Conservation (phyloP, 192 early-diverging fungal genomes). For the Linnemannia elongata region DNA sequence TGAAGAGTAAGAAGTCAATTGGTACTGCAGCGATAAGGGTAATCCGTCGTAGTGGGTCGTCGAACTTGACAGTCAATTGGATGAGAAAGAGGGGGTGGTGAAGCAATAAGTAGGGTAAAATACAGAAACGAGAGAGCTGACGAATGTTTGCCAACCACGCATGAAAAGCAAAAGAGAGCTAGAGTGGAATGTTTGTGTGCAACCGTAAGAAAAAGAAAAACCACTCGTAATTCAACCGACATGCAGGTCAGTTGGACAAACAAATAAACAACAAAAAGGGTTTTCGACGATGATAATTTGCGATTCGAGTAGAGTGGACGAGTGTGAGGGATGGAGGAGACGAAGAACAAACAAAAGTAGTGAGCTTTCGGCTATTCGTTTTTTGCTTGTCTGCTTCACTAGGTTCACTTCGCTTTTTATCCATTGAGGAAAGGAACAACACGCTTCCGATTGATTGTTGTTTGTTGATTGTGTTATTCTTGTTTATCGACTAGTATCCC, state of each 20-base stretch:
- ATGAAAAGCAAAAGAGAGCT: neutral
- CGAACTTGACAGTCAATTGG: no score
- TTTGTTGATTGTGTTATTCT: no score
- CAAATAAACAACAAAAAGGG: neutral
- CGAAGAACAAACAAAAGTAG: neutral
- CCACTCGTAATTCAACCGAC: neutral
- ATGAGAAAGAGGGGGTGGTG: no score
- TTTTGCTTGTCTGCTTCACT: no score
- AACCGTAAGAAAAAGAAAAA: neutral
- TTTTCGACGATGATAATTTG: no score
- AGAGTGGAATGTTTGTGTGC: neutral
- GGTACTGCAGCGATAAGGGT: no score
- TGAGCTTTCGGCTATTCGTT: neutral
- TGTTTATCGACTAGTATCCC: no score
- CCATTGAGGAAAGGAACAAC: neutral
- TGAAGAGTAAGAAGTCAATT: no score
- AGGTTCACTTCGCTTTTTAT: neutral
- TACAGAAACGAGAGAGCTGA: neutral
- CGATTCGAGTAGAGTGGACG: no score
- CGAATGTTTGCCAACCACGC: neutral
- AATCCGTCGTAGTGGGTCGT: no score
- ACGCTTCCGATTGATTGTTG: no score
- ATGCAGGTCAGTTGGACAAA: neutral
- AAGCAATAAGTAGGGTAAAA: no score
- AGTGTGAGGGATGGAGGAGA: neutral